These are phyloP conservation scores for Uronychia setigera DNA, from an alignment of 73 alveolate genomes.

Conservation along the genomic window DNA sequence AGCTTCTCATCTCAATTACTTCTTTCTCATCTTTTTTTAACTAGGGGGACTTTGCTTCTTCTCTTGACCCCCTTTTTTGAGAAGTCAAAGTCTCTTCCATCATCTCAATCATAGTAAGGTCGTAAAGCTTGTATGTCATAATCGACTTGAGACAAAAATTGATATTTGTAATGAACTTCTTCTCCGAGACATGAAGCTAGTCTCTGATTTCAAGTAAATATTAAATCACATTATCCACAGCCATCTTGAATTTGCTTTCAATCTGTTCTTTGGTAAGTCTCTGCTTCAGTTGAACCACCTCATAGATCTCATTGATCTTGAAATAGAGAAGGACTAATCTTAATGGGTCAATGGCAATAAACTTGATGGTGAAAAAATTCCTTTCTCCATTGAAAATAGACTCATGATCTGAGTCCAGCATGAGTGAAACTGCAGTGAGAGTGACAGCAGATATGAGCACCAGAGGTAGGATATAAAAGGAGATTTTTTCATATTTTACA, in stretches of 20 bases:
- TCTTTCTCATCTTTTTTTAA: not conserved
- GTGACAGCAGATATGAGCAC: not conserved
- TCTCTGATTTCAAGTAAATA: not conserved
- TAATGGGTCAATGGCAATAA: not conserved
- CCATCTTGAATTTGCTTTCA: not conserved
- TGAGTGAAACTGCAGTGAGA: not conserved
- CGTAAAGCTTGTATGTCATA: constrained; percentile 43
- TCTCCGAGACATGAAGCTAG: constrained; percentile 1
- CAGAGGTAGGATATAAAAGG: not conserved
- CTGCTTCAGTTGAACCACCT: not conserved
- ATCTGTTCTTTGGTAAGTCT: not conserved
- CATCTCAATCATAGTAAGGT: constrained; percentile 2
- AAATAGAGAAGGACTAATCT: not conserved
- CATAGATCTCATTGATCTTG: not conserved
- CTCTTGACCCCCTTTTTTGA: no score
- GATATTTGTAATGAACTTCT: constrained; percentile 9
- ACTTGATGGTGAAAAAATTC: not conserved
- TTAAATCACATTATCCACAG: not conserved
- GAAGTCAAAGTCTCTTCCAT: not conserved
- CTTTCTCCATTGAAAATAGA: no score
- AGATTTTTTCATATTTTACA: not conserved
- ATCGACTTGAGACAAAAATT: constrained; percentile 50
- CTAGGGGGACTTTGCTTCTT: not conserved
- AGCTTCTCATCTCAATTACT: not conserved
- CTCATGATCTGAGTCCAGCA: not conserved